phyloP scores from a whole-genome alignment of 1,284 basidiomycete species.

The Ustilago vetiveriae region DNA sequence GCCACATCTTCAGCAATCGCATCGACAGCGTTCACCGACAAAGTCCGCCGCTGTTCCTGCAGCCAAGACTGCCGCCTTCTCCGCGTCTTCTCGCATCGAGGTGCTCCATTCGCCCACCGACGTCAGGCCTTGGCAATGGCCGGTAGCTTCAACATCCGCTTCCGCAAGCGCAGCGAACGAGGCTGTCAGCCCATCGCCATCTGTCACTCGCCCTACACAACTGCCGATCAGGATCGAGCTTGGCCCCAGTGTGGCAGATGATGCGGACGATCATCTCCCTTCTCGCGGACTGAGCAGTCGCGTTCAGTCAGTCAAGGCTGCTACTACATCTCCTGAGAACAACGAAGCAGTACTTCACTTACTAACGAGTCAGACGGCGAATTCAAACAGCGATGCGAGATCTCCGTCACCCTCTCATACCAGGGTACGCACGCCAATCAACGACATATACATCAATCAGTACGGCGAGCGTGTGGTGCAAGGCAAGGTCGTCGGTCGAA shows the following conservation, averaged over 20 bases:
- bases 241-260: constrained; percentile 4
- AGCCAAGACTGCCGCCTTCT: constrained; percentile 9
- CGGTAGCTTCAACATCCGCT: constrained; percentile 5
- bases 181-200: not conserved
- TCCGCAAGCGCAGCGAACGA: not conserved
- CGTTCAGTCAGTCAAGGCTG: constrained; percentile 28
- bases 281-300: constrained; percentile 22
- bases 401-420: constrained; percentile 19
- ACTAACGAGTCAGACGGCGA: not conserved
- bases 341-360: not conserved
- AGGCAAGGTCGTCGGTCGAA: constrained; percentile 44
- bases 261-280: constrained; percentile 36
- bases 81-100: constrained; percentile 26
- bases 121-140: constrained; percentile 40
- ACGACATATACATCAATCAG: constrained; percentile 51
- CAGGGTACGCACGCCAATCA: constrained; percentile 17
- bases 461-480: constrained; percentile 46
- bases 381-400: not conserved
- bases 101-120: constrained; percentile 38
- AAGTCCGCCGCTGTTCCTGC: not conserved
- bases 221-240: constrained; percentile 22
- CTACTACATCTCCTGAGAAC: constrained; percentile 2
- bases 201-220: not conserved
- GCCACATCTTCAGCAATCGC: constrained; percentile 9
- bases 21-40: not conserved